Evolutionary conservation across 768 basidiomycete genomes (phyloP).

Genomic region (Chlorophyllum brunneum): DNA sequence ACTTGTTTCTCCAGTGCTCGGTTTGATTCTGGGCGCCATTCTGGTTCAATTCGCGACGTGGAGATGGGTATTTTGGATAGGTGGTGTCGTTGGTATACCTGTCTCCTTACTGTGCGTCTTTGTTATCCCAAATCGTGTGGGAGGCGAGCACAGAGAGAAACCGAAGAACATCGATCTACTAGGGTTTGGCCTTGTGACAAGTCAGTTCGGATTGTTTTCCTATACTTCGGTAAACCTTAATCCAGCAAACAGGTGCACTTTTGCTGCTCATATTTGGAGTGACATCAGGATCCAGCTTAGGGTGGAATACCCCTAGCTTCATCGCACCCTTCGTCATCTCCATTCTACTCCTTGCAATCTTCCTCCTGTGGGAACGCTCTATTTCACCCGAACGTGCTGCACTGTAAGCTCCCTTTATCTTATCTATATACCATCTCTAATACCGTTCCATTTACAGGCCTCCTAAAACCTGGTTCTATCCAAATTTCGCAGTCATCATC

Average conservation of each 20-base stretch:
- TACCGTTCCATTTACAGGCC: slow-evolving; percentile 2
- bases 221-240: not conserved
- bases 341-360: slow-evolving; percentile 29
- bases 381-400: slow-evolving; percentile 35
- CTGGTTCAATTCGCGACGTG: slow-evolving; percentile 37
- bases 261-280: slow-evolving; percentile 34
- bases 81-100: slow-evolving; percentile 31
- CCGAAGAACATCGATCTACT: not conserved
- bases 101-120: slow-evolving; percentile 10
- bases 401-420: slow-evolving; percentile 23
- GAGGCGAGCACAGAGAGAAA: too few relatives aligned
- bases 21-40: slow-evolving; percentile 36
- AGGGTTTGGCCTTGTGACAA: not conserved
- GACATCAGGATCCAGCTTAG: slow-evolving; percentile 37
- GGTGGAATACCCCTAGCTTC: slow-evolving; percentile 42
- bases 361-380: slow-evolving; percentile 45
- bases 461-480: slow-evolving; percentile 32
- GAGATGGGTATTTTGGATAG: slow-evolving; percentile 46
- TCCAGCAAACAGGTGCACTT: slow-evolving; percentile 21
- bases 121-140: too few relatives aligned
- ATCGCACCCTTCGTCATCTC: slow-evolving; percentile 41
- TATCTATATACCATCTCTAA: not conserved
- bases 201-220: not conserved
- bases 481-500: slow-evolving; percentile 35
- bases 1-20: slow-evolving; percentile 23